Conservation (phyloP, 139 green algal species). For the Monoraphidium neglectum region DNA sequence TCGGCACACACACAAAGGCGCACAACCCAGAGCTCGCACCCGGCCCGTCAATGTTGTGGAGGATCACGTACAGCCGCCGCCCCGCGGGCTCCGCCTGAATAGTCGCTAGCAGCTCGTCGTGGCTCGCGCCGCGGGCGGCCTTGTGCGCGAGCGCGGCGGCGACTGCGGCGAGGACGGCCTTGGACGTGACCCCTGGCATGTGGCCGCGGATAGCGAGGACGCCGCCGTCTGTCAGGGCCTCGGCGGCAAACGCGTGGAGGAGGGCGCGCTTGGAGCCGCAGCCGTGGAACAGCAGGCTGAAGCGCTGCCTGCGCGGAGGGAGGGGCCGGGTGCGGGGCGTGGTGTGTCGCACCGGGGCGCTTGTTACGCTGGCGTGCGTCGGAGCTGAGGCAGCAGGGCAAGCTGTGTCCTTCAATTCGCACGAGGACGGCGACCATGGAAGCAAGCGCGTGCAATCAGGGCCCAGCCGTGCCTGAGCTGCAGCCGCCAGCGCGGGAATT, state of each 20-base stretch:
- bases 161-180: slow-evolving; percentile 21
- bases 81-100: slow-evolving; percentile 9
- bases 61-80: slow-evolving; percentile 68
- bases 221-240: slow-evolving; percentile 46
- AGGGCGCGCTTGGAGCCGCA: slow-evolving; percentile 81
- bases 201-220: slow-evolving; percentile 63
- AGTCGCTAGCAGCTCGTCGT: slow-evolving; percentile 13
- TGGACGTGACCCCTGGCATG: slow-evolving; percentile 37
- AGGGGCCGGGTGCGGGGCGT: slow-evolving; percentile 18
- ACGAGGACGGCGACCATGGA: background rate
- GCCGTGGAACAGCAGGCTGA: slow-evolving; percentile 86
- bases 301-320: slow-evolving; percentile 46
- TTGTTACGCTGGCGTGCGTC: background rate
- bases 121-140: slow-evolving; percentile 8
- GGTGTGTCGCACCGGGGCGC: slow-evolving; percentile 1
- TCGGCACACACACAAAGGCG: no score
- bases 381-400: background rate
- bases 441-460: background rate
- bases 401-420: background rate
- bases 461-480: slow-evolving; percentile 28
- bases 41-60: slow-evolving; percentile 91
- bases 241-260: slow-evolving; percentile 68
- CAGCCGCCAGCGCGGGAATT: slow-evolving; percentile 35
- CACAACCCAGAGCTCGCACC: slow-evolving; percentile 26
- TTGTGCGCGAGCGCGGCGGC: slow-evolving; percentile 25